Conservation (phyloP, 208 protist species). For the Trypanosoma cruzi region DNA sequence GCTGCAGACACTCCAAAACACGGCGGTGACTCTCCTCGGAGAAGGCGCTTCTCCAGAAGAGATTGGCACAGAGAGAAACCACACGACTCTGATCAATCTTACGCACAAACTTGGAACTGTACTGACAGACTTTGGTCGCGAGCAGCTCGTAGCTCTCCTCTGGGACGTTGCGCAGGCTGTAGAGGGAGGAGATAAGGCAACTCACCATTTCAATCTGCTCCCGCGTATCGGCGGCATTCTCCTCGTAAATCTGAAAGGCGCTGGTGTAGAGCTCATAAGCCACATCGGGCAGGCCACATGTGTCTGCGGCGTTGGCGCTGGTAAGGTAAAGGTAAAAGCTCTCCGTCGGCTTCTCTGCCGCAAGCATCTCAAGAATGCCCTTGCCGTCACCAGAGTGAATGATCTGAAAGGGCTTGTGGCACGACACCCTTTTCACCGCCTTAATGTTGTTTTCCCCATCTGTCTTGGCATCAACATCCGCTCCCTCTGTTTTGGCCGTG, state of each 20-base stretch:
- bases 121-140: slow-evolving; percentile 87
- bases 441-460: slow-evolving; percentile 9
- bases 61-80: slow-evolving; percentile 74
- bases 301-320: slow-evolving; percentile 77
- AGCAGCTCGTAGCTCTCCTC: slow-evolving; percentile 95
- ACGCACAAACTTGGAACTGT: slow-evolving; percentile 90
- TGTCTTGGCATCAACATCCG: background rate
- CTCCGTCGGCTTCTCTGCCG: slow-evolving; percentile 37
- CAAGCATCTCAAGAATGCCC: slow-evolving; percentile 72
- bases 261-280: slow-evolving; percentile 92
- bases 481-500: slow-evolving; percentile 5
- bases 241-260: slow-evolving; percentile 96
- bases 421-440: background rate
- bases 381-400: slow-evolving; percentile 76
- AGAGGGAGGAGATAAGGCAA: slow-evolving; percentile 72
- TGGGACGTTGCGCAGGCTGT: slow-evolving; percentile 41
- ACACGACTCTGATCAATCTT: slow-evolving; percentile 92
- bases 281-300: slow-evolving; percentile 67
- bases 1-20: slow-evolving; percentile 94
- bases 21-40: slow-evolving; percentile 65
- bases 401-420: slow-evolving; percentile 47
- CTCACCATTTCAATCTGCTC: slow-evolving; percentile 85
- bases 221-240: slow-evolving; percentile 78
- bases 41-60: slow-evolving; percentile 87
- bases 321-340: slow-evolving; percentile 91